phyloP scores from a whole-genome alignment of 331 rosid species.

The Spiraea crenata region DNA sequence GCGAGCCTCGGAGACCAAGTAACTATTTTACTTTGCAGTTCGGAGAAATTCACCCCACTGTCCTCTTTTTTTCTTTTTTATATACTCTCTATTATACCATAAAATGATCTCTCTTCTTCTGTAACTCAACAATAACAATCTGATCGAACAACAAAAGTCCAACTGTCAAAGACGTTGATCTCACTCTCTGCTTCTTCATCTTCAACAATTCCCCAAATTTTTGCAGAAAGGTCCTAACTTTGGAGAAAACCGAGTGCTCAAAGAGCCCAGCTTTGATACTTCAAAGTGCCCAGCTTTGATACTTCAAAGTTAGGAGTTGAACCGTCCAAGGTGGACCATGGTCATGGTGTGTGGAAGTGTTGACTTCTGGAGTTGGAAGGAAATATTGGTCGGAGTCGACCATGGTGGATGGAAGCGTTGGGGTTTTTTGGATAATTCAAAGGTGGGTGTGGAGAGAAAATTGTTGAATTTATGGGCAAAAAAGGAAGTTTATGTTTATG shows the following conservation, averaged over 20 bases:
- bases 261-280: conserved; percentile 20
- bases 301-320: conserved; percentile 6
- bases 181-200: conserved; percentile 27
- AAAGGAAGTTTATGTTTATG: no score
- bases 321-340: conserved; percentile 21
- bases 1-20: neutral
- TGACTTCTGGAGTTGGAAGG: conserved; percentile 26
- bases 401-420: no score
- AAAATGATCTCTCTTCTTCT: neutral
- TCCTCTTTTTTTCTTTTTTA: neutral
- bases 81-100: neutral
- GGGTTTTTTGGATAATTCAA: no score
- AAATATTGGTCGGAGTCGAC: no score
- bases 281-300: no score
- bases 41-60: conserved; percentile 20
- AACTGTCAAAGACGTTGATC: conserved; percentile 29
- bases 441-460: no score
- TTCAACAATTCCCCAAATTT: conserved; percentile 9
- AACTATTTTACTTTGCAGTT: neutral
- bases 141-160: conserved; percentile 16
- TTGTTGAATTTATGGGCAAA: no score
- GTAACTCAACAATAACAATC: conserved; percentile 14
- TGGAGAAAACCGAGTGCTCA: conserved; percentile 24
- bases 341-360: conserved; percentile 15
- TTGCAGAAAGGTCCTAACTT: conserved; percentile 8